Base-by-base conservation (phyloP, 2,329 filamentous ascomycete species). In the Cercospora beticola region DNA sequence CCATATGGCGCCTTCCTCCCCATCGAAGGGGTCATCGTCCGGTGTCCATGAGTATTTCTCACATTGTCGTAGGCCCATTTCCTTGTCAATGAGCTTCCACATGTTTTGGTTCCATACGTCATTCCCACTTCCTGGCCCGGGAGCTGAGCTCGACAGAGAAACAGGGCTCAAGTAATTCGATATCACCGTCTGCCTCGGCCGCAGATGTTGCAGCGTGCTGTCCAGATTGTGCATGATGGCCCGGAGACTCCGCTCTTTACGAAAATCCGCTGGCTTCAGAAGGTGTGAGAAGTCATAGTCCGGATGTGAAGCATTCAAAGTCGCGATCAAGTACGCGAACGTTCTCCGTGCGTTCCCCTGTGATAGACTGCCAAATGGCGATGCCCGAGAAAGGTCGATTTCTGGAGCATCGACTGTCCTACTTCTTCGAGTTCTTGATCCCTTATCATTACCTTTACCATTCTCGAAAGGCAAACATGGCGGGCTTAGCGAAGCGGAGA, bases 211-310 rank as follows among this genome's bases (percentile, higher is more conserved):
- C 68, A 99, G 84, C 0, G 93, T 96, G 14, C 89, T 93, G 79
- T 98, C 93, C 68, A 99, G 87, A 64, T 89, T 92, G 75, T 91
- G 90, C 87, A 97, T 97, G 68, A 97, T 92, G 23, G 87, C 86
- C 70, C 91, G 89, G 71, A 97, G 80, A 74, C 89, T 92, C 68
- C 90, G 87, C 83, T 97, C 94, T 71, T 91, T 90, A 74, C 90
- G 90, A 80, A 99, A 99, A 79, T 99, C 95, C 40, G 90, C 87
- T 0, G 95, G 94, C 43, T 94, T 90, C 68, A 98, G 84, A 36
- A 95, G 90, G 77, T 97, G 91, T 2, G 93, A 97, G 81, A 99
- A 99, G 80, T 99, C 95, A 80, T 99, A 98, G 81, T 99, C 92
- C 1, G 92, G 89, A 81, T 99, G 94, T 68, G 92, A 97, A 5